Evolutionary conservation across 495 filamentous ascomycete species (phyloP), one percentile per base, ranked within the genome.

Genomic region (Ramalina intermedia): DNA sequence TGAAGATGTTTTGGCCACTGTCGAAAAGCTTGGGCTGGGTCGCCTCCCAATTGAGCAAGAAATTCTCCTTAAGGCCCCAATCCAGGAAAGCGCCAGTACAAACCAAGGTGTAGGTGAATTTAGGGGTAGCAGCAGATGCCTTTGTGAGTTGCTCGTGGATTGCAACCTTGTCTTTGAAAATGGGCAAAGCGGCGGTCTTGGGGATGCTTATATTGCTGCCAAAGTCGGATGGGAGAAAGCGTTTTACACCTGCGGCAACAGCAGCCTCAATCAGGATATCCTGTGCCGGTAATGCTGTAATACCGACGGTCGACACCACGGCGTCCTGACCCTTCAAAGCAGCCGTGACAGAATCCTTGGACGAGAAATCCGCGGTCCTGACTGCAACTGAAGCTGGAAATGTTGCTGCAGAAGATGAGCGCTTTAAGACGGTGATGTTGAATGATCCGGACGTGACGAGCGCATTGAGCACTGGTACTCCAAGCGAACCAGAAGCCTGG

Each of bases 141-240:
- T 70, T 58, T 37, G 68, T 52, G 26, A 79, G 60, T 37, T 74
- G 68, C 35, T 79, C 63, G 21, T 74, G 60, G 1, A 68, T 49
- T 2, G 54, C 57, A n/a, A 74, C 58, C 58, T 82, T 82, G 17
- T 62, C 60, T 1, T 46, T 61, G 36, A 75, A 65, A 37, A 77
- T 52, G 4, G 69, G 66, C 1, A 74, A 56, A 8, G 56, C 43
- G 2, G 53, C 37, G 2, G 55, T 53, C 7, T 64, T 59, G 4
- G 63, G 54, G 41, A 79, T 68, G 41, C 66, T 49, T 1, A 63
- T 63, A 46, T 79, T 64, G 40, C 57, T 63, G 36, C 81, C 82
- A 50, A 77, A 87, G 52, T 82, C 79, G 11, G 72, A 75, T 0
- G 80, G 81, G 39, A 85, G 66, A 52, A 81, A 80, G 24, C 80